Conservation (phyloP, 345 rosid genomes). For the Corchorus olitorius region DNA sequence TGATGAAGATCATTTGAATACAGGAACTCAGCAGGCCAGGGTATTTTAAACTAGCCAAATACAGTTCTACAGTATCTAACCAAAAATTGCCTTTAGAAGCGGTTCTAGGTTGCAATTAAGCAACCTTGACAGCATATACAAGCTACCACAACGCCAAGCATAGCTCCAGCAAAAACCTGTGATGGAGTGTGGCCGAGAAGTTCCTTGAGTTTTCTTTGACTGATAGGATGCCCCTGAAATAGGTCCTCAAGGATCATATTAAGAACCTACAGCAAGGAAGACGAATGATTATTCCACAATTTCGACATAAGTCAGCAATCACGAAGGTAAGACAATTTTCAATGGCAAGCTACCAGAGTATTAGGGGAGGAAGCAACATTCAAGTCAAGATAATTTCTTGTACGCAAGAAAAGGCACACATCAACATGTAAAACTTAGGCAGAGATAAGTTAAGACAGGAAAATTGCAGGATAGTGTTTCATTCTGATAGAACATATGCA, state of each 20-base stretch:
- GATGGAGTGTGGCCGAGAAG: constrained; percentile 91
- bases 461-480: background rate
- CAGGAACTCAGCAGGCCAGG: constrained; percentile 19
- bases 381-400: background rate
- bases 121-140: constrained; percentile 69
- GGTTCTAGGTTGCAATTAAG: constrained; percentile 50
- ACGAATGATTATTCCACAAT: background rate
- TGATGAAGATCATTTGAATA: constrained; percentile 5
- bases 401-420: background rate
- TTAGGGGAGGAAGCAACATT: background rate
- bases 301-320: constrained; percentile 6
- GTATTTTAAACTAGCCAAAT: constrained; percentile 13
- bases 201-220: constrained; percentile 93
- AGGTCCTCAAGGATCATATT: constrained; percentile 85
- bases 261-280: constrained; percentile 55
- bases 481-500: background rate
- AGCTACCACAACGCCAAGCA: constrained; percentile 76
- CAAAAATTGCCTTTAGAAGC: constrained; percentile 29
- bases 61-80: background rate
- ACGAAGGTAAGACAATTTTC: background rate
- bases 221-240: constrained; percentile 92
- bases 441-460: background rate
- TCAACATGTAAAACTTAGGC: background rate
- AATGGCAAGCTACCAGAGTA: background rate
- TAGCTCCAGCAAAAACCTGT: constrained; percentile 87